These are phyloP conservation scores for Saccharomycopsis sp. DNA, from an alignment of 805 yeast species.

Conservation along the genomic window DNA sequence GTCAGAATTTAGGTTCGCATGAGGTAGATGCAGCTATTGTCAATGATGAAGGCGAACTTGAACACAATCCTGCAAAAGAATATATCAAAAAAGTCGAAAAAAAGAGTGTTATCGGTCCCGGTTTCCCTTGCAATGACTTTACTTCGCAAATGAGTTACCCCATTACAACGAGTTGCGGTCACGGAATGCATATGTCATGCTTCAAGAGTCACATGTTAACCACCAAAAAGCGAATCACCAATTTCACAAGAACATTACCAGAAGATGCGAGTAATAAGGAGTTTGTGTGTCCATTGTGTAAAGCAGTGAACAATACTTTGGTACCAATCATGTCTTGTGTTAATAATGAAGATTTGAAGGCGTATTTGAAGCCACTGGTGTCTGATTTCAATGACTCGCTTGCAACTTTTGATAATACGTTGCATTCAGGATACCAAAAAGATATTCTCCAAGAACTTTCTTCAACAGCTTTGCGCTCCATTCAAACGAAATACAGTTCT, in stretches of 20 bases:
- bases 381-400: neutral
- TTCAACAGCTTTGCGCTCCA: neutral
- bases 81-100: conserved; percentile 27
- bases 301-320: conserved; percentile 74
- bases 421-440: conserved; percentile 5
- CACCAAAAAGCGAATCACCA: conserved; percentile 48
- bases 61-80: neutral
- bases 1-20: too few species aligned
- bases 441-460: conserved; percentile 8
- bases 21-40: conserved; percentile 18
- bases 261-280: conserved; percentile 64
- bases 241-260: conserved; percentile 75
- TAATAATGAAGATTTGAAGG: conserved; percentile 4
- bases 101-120: conserved; percentile 54
- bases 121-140: conserved; percentile 41
- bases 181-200: conserved; percentile 84
- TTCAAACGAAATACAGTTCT: conserved; percentile 4
- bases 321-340: conserved; percentile 39
- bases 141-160: conserved; percentile 33
- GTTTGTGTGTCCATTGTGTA: conserved; percentile 80
- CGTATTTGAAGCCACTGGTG: conserved; percentile 7
- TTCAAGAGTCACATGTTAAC: conserved; percentile 53
- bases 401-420: neutral
- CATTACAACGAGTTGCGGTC: conserved; percentile 77
- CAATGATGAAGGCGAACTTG: neutral